phyloP scores from a whole-genome alignment of 2,329 filamentous ascomycete genomes.

The Pseudophaeomoniella oleicola region DNA sequence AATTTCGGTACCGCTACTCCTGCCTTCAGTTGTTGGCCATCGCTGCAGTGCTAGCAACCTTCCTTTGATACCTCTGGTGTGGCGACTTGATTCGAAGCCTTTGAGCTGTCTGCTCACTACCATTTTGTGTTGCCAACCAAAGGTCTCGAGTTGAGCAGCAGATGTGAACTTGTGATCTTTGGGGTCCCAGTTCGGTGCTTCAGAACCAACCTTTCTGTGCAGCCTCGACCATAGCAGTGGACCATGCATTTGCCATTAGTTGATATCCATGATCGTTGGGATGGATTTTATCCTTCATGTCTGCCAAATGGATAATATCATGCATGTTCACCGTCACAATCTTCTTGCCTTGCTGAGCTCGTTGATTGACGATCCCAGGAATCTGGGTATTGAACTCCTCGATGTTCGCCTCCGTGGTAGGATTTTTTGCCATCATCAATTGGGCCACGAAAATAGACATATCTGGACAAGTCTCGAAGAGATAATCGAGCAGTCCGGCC shows the following conservation, averaged over 20 bases:
- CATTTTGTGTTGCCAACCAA: too few species aligned
- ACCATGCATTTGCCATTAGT: neutral
- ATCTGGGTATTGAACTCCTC: neutral
- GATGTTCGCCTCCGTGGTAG: neutral
- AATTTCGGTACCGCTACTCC: too few species aligned
- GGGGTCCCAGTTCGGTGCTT: too few species aligned
- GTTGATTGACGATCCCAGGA: neutral
- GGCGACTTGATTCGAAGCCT: too few species aligned
- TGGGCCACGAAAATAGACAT: neutral
- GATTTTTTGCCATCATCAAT: neutral
- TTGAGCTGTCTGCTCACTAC: too few species aligned
- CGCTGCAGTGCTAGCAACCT: too few species aligned
- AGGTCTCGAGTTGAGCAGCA: too few species aligned
- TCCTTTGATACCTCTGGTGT: too few species aligned
- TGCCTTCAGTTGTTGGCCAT: too few species aligned
- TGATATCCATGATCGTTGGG: neutral
- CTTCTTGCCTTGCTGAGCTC: neutral
- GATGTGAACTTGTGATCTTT: too few species aligned
- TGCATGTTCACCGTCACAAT: neutral
- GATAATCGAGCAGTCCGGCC: neutral
- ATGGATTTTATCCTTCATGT: neutral
- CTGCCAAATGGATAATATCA: neutral
- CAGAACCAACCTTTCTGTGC: neutral
- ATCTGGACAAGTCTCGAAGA: neutral
- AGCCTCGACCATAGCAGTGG: neutral